Evolutionary conservation across 129 eudicot genomes (phyloP), one percentile per base, ranked within the genome.

Genomic region (Scalesia atractyloides): DNA sequence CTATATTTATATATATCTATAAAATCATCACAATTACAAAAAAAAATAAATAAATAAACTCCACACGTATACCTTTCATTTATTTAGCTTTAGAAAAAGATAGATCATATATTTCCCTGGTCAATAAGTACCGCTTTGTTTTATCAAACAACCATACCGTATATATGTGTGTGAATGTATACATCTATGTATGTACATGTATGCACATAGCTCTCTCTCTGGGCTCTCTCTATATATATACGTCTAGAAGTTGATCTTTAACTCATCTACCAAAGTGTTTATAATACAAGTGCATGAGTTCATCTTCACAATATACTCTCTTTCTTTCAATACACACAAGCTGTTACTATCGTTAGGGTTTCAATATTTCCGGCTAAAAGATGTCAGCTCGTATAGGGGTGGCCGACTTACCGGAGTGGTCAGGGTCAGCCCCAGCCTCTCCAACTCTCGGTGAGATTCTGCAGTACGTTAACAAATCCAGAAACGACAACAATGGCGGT

Each of bases 371-470:
- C 9, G 8, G 41, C 41, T 56, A 20, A 24, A 77, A 63, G 11
- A 78, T 78, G 82, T 78, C 82, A 33, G 82, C 78, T 78, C 82
- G 77, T 64, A 78, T 78, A 53, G 73, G 82, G 3, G 68, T 72
- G 41, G 78, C 65, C 12, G 75, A 78, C 62, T 9, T 78, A 13
- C 73, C 77, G 68, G 77, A 64, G 62, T 37, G 36, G 43, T 36
- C 64, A 2, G 47, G 18, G 4, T 48, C 52, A 11, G 9, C 73
- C 1, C 82, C 82, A 66, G 6, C 53, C 5, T 87, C 97, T 56
- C 74, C 75, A 0, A 36, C 81, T 15, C 76, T 81, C 46, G 34
- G 57, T 5, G 77, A 81, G 69, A 69, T 81, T 20, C 37, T 81
- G 15, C 47, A 75, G n/a, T 64, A 53, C 36, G 70, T 68, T 34